Percentiles rank a stretch among this genome's conserved stretches.
Evolutionary conservation across 1,139 yeast genomes (phyloP).

Genomic region (Candida sp.): DNA sequence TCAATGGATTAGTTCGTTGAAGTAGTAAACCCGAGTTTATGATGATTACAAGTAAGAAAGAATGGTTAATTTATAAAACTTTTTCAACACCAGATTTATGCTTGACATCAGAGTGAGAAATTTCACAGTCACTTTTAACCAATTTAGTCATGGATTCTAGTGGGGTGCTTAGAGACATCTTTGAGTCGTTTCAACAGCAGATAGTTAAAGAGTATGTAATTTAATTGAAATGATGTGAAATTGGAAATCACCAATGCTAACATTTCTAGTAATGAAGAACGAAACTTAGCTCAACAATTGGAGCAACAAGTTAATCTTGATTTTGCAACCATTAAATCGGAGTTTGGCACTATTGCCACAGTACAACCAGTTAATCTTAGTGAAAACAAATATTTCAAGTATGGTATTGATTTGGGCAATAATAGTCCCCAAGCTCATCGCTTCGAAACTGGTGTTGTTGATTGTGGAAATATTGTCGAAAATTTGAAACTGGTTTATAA

Average conservation of each 20-base stretch:
- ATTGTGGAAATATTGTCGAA: background rate
- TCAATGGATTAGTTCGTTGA: no score
- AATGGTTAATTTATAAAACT: no score
- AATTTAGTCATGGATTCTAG: background rate
- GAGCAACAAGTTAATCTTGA: constrained; percentile 3
- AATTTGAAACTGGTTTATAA: constrained; percentile 1
- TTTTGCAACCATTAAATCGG: constrained; percentile 1
- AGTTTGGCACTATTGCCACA: background rate
- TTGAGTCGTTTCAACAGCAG: constrained; percentile 3
- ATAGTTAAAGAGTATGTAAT: constrained; percentile 4
- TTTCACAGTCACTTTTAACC: background rate
- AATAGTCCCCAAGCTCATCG: background rate
- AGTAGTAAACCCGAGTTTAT: no score
- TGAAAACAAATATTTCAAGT: background rate
- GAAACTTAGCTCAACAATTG: background rate
- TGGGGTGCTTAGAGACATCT: background rate
- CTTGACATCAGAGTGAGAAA: background rate
- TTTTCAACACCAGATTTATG: no score
- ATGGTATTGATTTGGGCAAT: background rate
- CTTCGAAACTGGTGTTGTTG: background rate
- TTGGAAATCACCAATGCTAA: background rate
- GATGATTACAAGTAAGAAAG: no score
- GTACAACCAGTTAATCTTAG: constrained; percentile 2
- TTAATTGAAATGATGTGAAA: no score
- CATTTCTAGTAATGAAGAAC: constrained; percentile 1